Evolutionary conservation across 345 rosid genomes (phyloP), one percentile per base, ranked within the genome.

Genomic region (Trapa bicornis): DNA sequence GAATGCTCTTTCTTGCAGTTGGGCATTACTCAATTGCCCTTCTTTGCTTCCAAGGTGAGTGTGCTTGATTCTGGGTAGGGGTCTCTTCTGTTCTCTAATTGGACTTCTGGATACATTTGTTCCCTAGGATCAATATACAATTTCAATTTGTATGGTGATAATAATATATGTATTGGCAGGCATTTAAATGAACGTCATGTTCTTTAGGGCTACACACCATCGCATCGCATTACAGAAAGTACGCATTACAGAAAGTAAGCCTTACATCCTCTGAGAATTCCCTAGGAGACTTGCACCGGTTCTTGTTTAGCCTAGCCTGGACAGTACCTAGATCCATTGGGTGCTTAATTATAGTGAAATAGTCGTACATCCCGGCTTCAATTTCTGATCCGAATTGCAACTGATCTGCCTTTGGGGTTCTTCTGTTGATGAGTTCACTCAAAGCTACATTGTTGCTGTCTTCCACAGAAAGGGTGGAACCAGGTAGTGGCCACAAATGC

Each of bases 291-390:
- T 86, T 80, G 65, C 90, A 93, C 85, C 66, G 75, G 56, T 78
- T 84, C 71, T 84, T 84, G 65, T 74, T 78, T 86, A 88, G 73
- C 80, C 80, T 85, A 73, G 65, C 76, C 79, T 84, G 86, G 71
- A 93, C 92, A 0, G 97, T 85, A 10, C 97, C 97, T 73, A 93
- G 81, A 86, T 93, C 98, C 98, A 93, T 93, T 1, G 97, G 98
- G 67, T 81, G 86, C 80, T 84, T 84, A 65, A 93, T 72, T 56
- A 90, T 88, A 3, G 70, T 79, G 61, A 78, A 79, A 71, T 93
- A 93, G 78, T 93, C 98, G 67, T 77, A 88, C 76, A 90, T 75
- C 65, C 86, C 86, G 75, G 61, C 37, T 15, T 68, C 70, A 9
- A 61, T 56, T 66, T 72, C 76, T 1, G 76, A 96, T 85, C 10